Base-by-base conservation (phyloP, 208 protist genomes). In the Leishmania mexicana region DNA sequence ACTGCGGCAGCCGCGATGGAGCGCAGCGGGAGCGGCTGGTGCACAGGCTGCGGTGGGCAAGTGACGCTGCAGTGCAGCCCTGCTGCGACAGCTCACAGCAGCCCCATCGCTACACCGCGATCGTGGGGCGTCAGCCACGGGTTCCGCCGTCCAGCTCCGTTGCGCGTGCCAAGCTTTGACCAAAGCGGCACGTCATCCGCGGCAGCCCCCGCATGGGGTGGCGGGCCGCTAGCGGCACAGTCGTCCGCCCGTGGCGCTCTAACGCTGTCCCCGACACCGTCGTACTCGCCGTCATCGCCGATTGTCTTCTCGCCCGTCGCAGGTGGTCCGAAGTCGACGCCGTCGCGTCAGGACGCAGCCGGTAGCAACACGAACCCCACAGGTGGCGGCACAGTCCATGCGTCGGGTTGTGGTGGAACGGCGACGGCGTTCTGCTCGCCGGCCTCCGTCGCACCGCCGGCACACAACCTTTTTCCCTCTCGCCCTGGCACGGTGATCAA, bases 231-330 rank as follows among this genome's bases (percentile, higher is more conserved):
- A n/a, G 70, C 45, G 13, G n/a, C 40, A 38, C 70, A 21, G 35
- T 64, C 57, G 35, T n/a, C 24, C 57, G 51, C 49, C 5, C 51
- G 31, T 4, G 82, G 76, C 38, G 51, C 76, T 24, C 42, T 35
- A 15, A 67, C 73, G 40, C 45, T 42, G 54, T 85, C 81, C 17
- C 81, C 76, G 21, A 67, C 78, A 24, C 78, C 62, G 0, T 70
- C 82, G 13, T 85, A 76, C 65, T 76, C 73, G 64, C 78, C 77
- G 49, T 85, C 82, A n/a, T 85, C 78, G 53, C 73, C 82, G 0
- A 62, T 35, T 28, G 58, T 76, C 42, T 79, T 75, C 64, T 85
- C 82, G 60, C 82, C 82, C 4, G 53, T 85, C 49, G 75, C 78
- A 13, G 47, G 74, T 24, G 45, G 62, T 21, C 60, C 82, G 73